phyloP scores from a whole-genome alignment of 2,329 filamentous ascomycete genomes.

The Aspergillus ochraceoroseus region DNA sequence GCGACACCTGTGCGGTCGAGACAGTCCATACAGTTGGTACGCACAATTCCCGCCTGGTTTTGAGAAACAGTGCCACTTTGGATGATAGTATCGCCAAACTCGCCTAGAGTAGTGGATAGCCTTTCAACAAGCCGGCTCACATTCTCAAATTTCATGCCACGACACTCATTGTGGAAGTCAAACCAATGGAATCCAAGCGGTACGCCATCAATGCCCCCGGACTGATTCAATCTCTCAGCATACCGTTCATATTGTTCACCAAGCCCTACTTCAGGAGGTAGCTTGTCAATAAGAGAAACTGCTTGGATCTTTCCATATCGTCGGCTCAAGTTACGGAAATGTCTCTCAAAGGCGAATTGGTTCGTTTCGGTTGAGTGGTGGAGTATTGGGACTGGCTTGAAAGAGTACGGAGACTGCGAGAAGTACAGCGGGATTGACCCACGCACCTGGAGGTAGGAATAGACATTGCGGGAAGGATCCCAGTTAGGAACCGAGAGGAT shows the following conservation, averaged over 20 bases:
- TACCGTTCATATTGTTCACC: constrained; percentile 71
- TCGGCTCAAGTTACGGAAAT: constrained; percentile 65
- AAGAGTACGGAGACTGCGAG: constrained; percentile 86
- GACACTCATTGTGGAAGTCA: constrained; percentile 87
- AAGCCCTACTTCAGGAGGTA: constrained; percentile 72
- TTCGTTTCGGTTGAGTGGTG: constrained; percentile 79
- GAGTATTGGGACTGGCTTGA: constrained; percentile 78
- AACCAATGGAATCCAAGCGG: constrained; percentile 84
- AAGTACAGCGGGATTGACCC: constrained; percentile 95
- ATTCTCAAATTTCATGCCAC: constrained; percentile 97
- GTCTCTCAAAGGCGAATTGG: constrained; percentile 68
- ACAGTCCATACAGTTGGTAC: constrained; percentile 99
- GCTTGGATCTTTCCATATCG: constrained; percentile 73
- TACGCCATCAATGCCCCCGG: constrained; percentile 49
- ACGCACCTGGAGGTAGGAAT: constrained; percentile 81
- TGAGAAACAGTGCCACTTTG: constrained; percentile 41
- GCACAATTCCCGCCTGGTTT: constrained; percentile 68
- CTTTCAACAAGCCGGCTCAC: constrained; percentile 72
- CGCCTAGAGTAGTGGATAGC: constrained; percentile 62
- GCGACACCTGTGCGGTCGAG: constrained; percentile 93
- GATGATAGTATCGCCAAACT: constrained; percentile 65
- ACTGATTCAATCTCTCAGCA: constrained; percentile 62
- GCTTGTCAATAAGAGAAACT: constrained; percentile 83
- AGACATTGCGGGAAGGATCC: constrained; percentile 57
- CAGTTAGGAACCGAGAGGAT: constrained; percentile 70